Evolutionary conservation across 352 stramenopile species (phyloP).

Genomic region (Halophytophthora batemanensis): DNA sequence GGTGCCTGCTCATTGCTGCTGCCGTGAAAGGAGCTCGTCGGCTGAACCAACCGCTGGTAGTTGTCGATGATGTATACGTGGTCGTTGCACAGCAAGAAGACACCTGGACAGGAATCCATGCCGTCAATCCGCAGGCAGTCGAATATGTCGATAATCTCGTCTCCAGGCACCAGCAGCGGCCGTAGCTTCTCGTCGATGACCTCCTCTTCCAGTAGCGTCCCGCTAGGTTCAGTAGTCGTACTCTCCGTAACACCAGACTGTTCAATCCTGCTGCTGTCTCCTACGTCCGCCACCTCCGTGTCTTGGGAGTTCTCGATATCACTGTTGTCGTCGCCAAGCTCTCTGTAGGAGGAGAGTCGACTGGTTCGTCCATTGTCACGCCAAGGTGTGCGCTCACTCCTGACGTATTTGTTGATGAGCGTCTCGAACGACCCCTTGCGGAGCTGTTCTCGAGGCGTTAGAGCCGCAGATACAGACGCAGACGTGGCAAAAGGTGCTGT

Average conservation of each 20-base stretch:
- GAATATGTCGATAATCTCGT: conserved; percentile 64
- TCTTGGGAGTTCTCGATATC: conserved; percentile 10
- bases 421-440: conserved; percentile 26
- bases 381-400: conserved; percentile 12
- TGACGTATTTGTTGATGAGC: conserved; percentile 28
- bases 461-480: conserved; percentile 14
- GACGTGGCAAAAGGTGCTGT: conserved; percentile 10
- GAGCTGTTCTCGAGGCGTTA: conserved; percentile 15
- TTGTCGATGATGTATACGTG: conserved; percentile 77
- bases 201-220: conserved; percentile 23
- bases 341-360: conserved; percentile 16
- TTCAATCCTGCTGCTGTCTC: conserved; percentile 11
- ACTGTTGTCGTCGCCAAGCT: conserved; percentile 9
- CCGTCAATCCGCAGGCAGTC: conserved; percentile 73
- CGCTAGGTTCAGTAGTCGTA: background rate
- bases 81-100: conserved; percentile 67
- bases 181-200: conserved; percentile 64
- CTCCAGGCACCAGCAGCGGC: conserved; percentile 56
- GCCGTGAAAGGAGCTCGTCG: conserved; percentile 1
- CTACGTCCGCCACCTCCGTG: conserved; percentile 10
- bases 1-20: conserved; percentile 7
- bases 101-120: conserved; percentile 72
- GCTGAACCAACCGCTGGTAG: conserved; percentile 43
- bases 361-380: conserved; percentile 20
- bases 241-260: conserved; percentile 11